Evolutionary conservation across 2,329 filamentous ascomycete genomes (phyloP).

Genomic region (Diaporthe citri): DNA sequence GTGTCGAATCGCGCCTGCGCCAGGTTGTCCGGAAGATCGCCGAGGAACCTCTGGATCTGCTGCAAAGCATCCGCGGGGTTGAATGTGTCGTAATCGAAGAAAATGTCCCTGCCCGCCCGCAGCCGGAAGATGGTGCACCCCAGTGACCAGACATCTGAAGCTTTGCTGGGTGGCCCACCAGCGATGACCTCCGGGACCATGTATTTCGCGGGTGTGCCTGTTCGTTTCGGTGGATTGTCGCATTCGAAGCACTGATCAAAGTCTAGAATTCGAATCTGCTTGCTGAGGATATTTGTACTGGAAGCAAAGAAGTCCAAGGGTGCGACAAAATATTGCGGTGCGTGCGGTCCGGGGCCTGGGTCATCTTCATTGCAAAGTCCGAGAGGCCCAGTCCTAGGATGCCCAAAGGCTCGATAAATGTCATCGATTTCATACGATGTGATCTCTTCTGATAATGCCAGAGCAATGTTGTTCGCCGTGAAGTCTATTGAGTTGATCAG

Average conservation of each 20-base stretch:
- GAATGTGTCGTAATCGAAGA: not conserved
- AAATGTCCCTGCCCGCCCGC: not conserved
- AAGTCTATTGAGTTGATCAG: not conserved
- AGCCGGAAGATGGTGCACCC: constrained; percentile 1
- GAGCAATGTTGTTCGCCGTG: not conserved
- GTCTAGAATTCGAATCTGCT: not conserved
- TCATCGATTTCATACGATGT: not conserved
- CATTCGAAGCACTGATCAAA: not conserved
- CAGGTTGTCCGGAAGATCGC: not conserved
- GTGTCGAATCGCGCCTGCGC: not conserved
- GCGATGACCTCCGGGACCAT: constrained; percentile 7
- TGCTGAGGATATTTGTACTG: not conserved
- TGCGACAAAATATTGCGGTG: not conserved
- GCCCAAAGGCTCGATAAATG: not conserved
- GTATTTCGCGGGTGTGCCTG: not conserved
- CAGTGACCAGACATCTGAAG: not conserved
- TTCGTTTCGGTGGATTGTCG: not conserved
- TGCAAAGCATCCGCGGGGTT: not conserved
- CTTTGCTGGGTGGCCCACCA: constrained; percentile 5
- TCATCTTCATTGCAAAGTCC: not conserved
- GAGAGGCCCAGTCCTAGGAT: not conserved
- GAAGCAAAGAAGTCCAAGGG: not conserved
- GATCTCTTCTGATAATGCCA: not conserved
- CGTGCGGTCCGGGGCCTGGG: not conserved
- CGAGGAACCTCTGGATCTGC: constrained; percentile 5